phyloP scores from a whole-genome alignment of 2,329 filamentous ascomycete species.

The Apiospora aurea region DNA sequence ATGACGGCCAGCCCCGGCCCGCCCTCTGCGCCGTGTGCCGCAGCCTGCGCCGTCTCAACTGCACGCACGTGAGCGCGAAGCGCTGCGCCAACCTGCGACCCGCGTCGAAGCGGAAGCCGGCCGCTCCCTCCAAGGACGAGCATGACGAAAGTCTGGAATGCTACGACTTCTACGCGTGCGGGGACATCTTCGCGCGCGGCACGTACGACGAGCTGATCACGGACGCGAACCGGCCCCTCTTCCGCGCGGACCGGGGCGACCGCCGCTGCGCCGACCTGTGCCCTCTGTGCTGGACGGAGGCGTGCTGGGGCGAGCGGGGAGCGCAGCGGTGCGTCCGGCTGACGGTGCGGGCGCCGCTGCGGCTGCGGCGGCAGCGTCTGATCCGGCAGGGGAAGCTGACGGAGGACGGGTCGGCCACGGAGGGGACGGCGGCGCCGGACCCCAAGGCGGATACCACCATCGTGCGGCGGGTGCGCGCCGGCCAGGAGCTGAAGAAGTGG shows the following conservation, averaged over 20 bases:
- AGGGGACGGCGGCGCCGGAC: neutral
- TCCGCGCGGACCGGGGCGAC: neutral
- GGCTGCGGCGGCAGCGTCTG: neutral
- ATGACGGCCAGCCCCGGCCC: neutral
- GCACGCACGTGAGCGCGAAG: neutral
- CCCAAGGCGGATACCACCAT: neutral
- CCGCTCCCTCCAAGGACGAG: neutral
- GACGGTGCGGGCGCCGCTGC: neutral
- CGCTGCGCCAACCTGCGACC: neutral
- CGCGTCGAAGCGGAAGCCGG: neutral
- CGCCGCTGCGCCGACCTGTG: neutral
- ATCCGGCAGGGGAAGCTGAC: neutral
- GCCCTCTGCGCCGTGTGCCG: neutral
- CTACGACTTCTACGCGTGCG: constrained; percentile 12
- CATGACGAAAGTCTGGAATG: neutral
- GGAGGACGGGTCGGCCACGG: neutral
- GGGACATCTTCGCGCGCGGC: neutral
- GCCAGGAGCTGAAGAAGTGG: neutral
- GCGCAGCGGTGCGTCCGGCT: neutral
- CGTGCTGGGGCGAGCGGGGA: neutral
- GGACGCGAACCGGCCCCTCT: neutral
- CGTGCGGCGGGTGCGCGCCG: neutral
- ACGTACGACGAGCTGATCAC: neutral
- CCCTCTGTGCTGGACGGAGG: constrained; percentile 2
- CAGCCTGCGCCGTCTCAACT: neutral